Evolutionary conservation across 768 basidiomycete genomes (phyloP), one percentile per base, ranked within the genome.

Genomic region (Suillus hirtellus): DNA sequence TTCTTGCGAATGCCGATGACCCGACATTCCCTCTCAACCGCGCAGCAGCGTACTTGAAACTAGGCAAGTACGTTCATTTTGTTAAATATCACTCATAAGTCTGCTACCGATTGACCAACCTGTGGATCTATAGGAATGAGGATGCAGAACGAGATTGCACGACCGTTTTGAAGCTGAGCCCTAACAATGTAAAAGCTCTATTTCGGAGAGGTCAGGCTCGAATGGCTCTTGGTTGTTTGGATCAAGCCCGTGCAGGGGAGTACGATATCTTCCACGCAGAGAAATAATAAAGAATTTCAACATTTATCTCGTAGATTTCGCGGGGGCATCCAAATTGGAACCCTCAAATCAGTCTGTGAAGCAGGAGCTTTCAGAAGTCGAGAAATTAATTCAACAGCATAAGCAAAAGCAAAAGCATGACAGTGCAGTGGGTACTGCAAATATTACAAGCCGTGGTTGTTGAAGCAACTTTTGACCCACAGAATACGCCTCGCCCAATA

Each of bases 21-120:
- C 79, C 84, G n/a, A 90, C 92, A 0, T 91, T 89, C 66, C 87
- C 89, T 40, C 81, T 96, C 40, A 98, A 98, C 72, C 86, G 96
- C 50, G 92, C 94, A 3, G 91, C 93, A 42, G 93, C 94, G 34
- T 96, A 96, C 79, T 83, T 98, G 65, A 96, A 95, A 82, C 84
- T 96, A 79, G 89, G 87, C 85, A 97, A 96, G 95, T 95, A 81
- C 80, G 93, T 89, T 76, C 58, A 6, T 37, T 11, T 43, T 46
- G 58, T 10, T 40, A 34, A 37, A 31, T 63, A 34, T 42, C 55
- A 17, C 11, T 2, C 10, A 58, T 19, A 21, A 24, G 2, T 21
- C 42, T 44, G 19, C 34, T 17, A 15, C 27, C 10, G 34, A 60
- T 49, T 37, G 60, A 49, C 42, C 31, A 43, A 40, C 35, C 47